A percentile compares a stretch with the other conserved stretches of the same genome.
These are phyloP conservation scores for Erigeron philadelphicus DNA, from an alignment of 140 eudicot species.

Conservation along the genomic window DNA sequence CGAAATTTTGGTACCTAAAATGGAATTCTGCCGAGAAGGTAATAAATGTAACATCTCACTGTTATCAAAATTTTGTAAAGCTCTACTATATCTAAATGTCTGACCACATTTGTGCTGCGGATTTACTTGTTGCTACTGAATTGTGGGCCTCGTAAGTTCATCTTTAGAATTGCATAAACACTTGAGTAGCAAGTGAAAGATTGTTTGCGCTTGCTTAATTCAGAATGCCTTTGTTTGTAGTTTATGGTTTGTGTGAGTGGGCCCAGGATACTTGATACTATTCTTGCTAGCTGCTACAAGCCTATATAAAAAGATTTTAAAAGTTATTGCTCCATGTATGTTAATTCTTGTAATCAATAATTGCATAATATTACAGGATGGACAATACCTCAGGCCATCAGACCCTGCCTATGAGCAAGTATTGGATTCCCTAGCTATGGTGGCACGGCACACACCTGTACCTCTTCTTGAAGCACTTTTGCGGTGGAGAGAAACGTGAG, in stretches of 20 bases:
- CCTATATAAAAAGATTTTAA: conserved; percentile 2
- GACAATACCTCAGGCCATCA: conserved; percentile 97
- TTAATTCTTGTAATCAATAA: not conserved
- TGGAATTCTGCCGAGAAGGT: too few species aligned
- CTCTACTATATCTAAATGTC: too few species aligned
- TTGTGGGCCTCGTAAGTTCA: too few species aligned
- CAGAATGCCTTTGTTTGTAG: not conserved
- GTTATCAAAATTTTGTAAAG: too few species aligned
- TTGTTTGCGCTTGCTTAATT: too few species aligned
- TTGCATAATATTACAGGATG: conserved; percentile 61
- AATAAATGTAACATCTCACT: too few species aligned
- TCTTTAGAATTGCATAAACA: too few species aligned
- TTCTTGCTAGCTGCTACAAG: too few species aligned
- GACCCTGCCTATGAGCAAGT: conserved; percentile 99
- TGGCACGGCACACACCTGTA: conserved; percentile 96
- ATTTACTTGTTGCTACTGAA: too few species aligned
- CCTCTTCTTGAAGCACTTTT: conserved; percentile 96
- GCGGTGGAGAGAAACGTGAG: conserved; percentile 94
- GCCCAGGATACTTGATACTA: not conserved
- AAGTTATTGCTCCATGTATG: conserved; percentile 15
- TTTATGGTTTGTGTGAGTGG: not conserved
- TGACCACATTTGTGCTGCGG: too few species aligned
- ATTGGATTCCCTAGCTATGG: conserved; percentile 95
- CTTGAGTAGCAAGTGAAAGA: too few species aligned
- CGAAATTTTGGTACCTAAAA: too few species aligned